phyloP scores from a whole-genome alignment of 2,329 filamentous ascomycete genomes.

The Trichothecium sympodiale region DNA sequence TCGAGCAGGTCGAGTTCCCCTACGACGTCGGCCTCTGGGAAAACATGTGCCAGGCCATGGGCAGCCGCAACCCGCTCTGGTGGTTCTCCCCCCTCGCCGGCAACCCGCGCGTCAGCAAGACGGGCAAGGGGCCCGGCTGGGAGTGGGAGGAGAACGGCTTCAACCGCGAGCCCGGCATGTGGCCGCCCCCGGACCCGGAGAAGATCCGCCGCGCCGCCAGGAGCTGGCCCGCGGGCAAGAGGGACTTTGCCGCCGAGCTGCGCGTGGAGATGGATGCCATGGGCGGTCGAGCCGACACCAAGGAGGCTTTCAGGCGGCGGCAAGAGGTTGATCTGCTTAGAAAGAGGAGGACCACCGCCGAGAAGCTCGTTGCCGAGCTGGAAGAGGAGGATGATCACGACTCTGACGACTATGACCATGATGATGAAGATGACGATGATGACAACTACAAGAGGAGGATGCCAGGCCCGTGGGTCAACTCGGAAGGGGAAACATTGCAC shows the following conservation, averaged over 20 bases:
- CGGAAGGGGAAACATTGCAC: conserved; percentile 60
- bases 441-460: conserved; percentile 20
- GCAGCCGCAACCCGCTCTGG: conserved; percentile 48
- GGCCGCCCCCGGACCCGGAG: conserved; percentile 54
- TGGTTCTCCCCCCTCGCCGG: conserved; percentile 62
- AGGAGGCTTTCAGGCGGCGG: conserved; percentile 36
- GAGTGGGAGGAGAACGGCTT: conserved; percentile 67
- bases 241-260: conserved; percentile 21
- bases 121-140: conserved; percentile 38
- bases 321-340: conserved; percentile 36
- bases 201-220: conserved; percentile 35
- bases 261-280: conserved; percentile 9
- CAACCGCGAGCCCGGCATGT: conserved; percentile 50
- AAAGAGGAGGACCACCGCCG: conserved; percentile 11
- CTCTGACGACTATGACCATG: conserved; percentile 47
- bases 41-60: conserved; percentile 70
- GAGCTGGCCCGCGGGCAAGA: conserved; percentile 27
- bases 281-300: conserved; percentile 26
- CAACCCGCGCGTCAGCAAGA: conserved; percentile 28
- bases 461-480: conserved; percentile 55
- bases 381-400: conserved; percentile 46
- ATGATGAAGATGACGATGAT: conserved; percentile 33
- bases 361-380: conserved; percentile 33
- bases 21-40: conserved; percentile 68
- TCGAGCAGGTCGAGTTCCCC: conserved; percentile 63